phyloP scores from a whole-genome alignment of 805 yeast genomes.

The Vanderwaltozyma yarrowii region DNA sequence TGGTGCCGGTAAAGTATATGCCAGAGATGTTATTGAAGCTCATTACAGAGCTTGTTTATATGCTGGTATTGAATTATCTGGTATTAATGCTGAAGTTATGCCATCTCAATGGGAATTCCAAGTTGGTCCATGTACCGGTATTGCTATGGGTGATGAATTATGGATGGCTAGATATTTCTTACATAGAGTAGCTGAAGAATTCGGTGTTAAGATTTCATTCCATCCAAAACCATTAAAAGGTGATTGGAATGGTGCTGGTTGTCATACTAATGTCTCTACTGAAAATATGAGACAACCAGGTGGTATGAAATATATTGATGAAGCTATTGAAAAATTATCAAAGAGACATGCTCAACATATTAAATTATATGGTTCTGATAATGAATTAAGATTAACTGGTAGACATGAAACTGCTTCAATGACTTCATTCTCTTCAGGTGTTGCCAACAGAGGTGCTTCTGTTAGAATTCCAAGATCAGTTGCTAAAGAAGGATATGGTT shows the following conservation, averaged over 20 bases:
- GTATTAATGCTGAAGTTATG: constrained; percentile 99
- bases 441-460: constrained; percentile 99
- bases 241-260: constrained; percentile 99
- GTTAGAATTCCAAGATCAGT: constrained; percentile 98
- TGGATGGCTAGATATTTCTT: constrained; percentile 93
- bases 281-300: constrained; percentile 85
- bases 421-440: constrained; percentile 88
- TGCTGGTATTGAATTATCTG: constrained; percentile 84
- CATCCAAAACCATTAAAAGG: constrained; percentile 99
- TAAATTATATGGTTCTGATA: constrained; percentile 89
- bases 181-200: constrained; percentile 95
- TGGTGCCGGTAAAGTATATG: constrained; percentile 95
- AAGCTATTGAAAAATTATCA: constrained; percentile 84
- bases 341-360: constrained; percentile 96
- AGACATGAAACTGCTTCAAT: constrained; percentile 97
- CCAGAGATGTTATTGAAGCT: constrained; percentile 97
- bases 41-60: constrained; percentile 97
- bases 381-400: constrained; percentile 92
- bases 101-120: constrained; percentile 99
- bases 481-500: constrained; percentile 95
- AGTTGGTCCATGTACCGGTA: constrained; percentile 97
- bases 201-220: constrained; percentile 95
- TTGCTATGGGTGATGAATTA: constrained; percentile 92
- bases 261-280: constrained; percentile 98
- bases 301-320: constrained; percentile 91